Conservation (phyloP, 106 monocot species). For the Dendrobium officinale region DNA sequence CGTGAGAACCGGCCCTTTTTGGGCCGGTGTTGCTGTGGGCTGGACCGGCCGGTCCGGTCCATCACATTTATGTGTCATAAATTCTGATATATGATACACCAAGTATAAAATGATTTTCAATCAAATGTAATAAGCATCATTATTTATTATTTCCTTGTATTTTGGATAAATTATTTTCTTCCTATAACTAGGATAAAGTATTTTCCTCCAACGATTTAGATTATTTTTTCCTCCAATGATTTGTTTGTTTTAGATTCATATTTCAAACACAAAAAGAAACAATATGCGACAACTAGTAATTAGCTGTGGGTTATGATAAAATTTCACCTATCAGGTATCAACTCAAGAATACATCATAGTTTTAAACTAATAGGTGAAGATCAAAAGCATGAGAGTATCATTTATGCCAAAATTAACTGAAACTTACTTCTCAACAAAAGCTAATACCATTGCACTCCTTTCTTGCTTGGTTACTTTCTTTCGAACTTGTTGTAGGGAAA, state of each 20-base stretch:
- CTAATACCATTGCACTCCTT: conserved; percentile 7
- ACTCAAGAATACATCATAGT: background rate
- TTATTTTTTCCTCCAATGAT: background rate
- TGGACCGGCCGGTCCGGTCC: too few species aligned
- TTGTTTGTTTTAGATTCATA: background rate
- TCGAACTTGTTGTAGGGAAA: background rate
- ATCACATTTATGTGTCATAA: background rate
- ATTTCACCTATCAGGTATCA: background rate
- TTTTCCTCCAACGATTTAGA: background rate
- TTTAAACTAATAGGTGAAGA: background rate
- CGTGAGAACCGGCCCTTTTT: too few species aligned
- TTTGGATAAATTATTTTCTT: background rate
- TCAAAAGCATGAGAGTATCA: background rate
- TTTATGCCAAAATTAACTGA: conserved; percentile 3
- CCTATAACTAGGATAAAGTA: background rate
- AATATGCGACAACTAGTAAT: background rate
- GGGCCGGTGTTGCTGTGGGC: too few species aligned
- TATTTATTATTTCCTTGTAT: background rate
- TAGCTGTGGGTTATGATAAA: background rate
- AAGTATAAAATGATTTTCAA: background rate
- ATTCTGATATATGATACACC: background rate
- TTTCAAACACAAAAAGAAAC: background rate
- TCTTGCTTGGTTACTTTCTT: conserved; percentile 1
- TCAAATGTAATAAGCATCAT: background rate
- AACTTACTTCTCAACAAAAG: conserved; percentile 27